A percentile compares a stretch with the other conserved stretches of the same genome.
phyloP scores from a whole-genome alignment of 768 basidiomycete species.

The Tephrocybe sp. region DNA sequence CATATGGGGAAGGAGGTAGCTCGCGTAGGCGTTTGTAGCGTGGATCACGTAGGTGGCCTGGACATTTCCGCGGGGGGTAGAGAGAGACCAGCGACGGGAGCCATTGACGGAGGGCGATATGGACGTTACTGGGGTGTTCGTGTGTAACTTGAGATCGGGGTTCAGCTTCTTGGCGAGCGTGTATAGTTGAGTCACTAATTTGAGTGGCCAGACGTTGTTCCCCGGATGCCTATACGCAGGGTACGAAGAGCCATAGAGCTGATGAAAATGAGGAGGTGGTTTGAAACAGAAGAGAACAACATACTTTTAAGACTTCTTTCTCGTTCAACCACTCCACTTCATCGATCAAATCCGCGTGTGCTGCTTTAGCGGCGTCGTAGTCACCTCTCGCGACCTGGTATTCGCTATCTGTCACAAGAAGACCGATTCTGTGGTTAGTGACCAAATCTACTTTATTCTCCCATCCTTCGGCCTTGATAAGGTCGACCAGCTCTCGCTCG shows the following conservation, averaged over 20 bases:
- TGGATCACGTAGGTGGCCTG: constrained; percentile 69
- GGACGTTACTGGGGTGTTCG: constrained; percentile 67
- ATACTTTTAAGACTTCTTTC: constrained; percentile 49
- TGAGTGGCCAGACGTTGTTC: constrained; percentile 78
- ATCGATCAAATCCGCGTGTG: constrained; percentile 46
- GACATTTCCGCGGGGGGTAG: constrained; percentile 68
- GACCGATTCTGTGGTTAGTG: constrained; percentile 48
- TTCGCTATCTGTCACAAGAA: constrained; percentile 52
- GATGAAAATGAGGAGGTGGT: too few relatives aligned
- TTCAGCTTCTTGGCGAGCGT: constrained; percentile 32
- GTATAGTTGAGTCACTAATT: constrained; percentile 73
- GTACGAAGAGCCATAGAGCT: constrained; percentile 47
- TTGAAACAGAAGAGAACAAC: constrained; percentile 14
- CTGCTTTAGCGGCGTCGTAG: constrained; percentile 51
- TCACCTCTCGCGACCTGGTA: constrained; percentile 37
- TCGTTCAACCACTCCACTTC: constrained; percentile 45
- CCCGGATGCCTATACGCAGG: constrained; percentile 53
- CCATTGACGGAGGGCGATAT: constrained; percentile 25
- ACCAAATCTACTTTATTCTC: constrained; percentile 61
- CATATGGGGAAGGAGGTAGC: constrained; percentile 74
- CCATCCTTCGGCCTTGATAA: constrained; percentile 47
- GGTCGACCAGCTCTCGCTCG: constrained; percentile 41
- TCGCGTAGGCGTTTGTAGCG: constrained; percentile 84
- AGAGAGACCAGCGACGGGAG: constrained; percentile 48
- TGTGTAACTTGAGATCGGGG: constrained; percentile 57